These are phyloP conservation scores for Boechera stricta DNA, from an alignment of 345 rosid genomes.

Conservation along the genomic window DNA sequence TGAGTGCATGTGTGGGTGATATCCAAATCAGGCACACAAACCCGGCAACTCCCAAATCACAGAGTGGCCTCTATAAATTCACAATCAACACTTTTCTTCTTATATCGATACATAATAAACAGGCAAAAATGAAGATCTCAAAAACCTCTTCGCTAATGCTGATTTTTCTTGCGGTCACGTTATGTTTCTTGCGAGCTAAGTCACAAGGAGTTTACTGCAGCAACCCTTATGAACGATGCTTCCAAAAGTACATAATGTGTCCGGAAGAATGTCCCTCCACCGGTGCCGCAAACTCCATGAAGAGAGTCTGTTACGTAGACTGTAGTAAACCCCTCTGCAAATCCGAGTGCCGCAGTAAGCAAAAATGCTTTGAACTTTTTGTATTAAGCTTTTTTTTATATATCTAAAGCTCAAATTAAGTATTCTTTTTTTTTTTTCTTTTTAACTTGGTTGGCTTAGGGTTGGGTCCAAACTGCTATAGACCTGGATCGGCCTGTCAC, in stretches of 20 bases:
- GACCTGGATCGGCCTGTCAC: conserved; percentile 57
- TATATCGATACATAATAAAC: neutral
- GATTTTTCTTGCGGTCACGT: conserved; percentile 7
- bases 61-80: conserved; percentile 14
- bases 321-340: conserved; percentile 46
- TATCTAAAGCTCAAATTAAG: neutral
- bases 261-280: conserved; percentile 47
- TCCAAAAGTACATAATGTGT: conserved; percentile 31
- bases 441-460: neutral
- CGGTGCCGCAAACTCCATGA: conserved; percentile 23
- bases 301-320: conserved; percentile 44
- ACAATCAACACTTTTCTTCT: neutral
- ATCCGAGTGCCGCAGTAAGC: conserved; percentile 44
- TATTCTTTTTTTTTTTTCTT: neutral
- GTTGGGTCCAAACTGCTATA: conserved; percentile 44
- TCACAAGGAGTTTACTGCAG: conserved; percentile 40
- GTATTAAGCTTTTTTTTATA: neutral
- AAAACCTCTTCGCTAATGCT: conserved; percentile 19
- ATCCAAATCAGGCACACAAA: conserved; percentile 17
- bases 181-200: conserved; percentile 29
- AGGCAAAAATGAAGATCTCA: neutral
- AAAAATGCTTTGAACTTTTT: neutral
- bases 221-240: conserved; percentile 39
- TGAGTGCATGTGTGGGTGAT: conserved; percentile 22
- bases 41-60: conserved; percentile 8